Percentiles rank a stretch among this genome's conserved stretches.
These are phyloP conservation scores for Aspergillus pseudoglaucus DNA, from an alignment of 2,329 filamentous ascomycete genomes.

Conservation along the genomic window DNA sequence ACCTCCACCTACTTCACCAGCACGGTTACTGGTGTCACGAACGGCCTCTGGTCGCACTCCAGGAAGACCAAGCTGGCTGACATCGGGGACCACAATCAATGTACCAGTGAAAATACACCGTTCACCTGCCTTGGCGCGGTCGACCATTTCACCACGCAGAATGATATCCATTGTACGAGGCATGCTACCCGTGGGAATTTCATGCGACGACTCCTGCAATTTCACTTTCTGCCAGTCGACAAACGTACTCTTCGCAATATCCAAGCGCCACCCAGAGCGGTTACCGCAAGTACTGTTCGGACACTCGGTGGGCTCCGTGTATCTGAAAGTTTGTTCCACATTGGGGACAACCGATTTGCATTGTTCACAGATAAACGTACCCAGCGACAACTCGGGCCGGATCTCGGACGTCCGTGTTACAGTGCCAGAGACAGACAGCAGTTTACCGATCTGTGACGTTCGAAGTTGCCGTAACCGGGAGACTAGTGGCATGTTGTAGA, in stretches of 20 bases:
- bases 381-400: constrained; percentile 82
- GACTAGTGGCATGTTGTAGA: constrained; percentile 86
- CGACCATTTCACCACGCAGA: constrained; percentile 91
- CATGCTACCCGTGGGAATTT: constrained; percentile 98
- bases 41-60: constrained; percentile 77
- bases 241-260: constrained; percentile 94
- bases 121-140: constrained; percentile 93
- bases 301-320: constrained; percentile 93
- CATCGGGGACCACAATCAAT: constrained; percentile 91
- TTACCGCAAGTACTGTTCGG: constrained; percentile 84
- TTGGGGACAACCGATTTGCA: constrained; percentile 82
- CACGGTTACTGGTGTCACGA: constrained; percentile 72
- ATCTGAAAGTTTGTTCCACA: constrained; percentile 94
- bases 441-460: constrained; percentile 82
- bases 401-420: constrained; percentile 97
- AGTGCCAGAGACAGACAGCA: constrained; percentile 93
- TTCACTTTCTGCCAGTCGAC: constrained; percentile 99
- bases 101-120: constrained; percentile 98
- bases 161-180: constrained; percentile 97
- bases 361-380: constrained; percentile 84
- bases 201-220: constrained; percentile 95
- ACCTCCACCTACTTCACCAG: constrained; percentile 71
- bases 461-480: constrained; percentile 79
- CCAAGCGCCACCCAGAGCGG: constrained; percentile 87
- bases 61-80: constrained; percentile 87